Percentiles rank a stretch among this genome's conserved stretches.
Conservation (phyloP, 768 basidiomycete genomes). For the Boletus rubropictus region DNA sequence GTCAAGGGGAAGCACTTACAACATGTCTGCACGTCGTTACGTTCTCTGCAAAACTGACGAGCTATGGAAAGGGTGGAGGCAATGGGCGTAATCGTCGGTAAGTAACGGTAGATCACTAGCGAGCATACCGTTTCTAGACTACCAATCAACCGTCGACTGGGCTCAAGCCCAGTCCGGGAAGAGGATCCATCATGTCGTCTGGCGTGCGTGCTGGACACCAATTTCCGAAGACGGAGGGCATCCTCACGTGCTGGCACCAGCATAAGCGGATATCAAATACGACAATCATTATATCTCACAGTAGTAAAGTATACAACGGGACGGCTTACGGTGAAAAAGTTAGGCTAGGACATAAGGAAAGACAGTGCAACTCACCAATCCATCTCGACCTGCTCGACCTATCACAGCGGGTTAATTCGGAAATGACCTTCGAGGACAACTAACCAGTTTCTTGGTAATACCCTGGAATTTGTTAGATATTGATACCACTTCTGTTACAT, state of each 20-base stretch:
- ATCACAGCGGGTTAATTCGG: constrained; percentile 4
- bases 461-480: constrained; percentile 36
- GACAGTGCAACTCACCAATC: constrained; percentile 41
- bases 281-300: constrained; percentile 39
- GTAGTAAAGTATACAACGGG: constrained; percentile 80
- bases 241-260: constrained; percentile 65
- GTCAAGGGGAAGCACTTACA: constrained; percentile 35
- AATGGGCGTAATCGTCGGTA: constrained; percentile 5
- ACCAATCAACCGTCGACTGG: constrained; percentile 60
- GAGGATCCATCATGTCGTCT: constrained; percentile 40
- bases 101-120: constrained; percentile 6
- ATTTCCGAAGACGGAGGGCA: constrained; percentile 46
- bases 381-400: constrained; percentile 81
- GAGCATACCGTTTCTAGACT: constrained; percentile 56
- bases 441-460: constrained; percentile 85
- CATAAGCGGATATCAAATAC: not conserved
- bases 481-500: not conserved
- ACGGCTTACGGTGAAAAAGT: constrained; percentile 40
- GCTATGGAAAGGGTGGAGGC: constrained; percentile 24
- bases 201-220: constrained; percentile 44
- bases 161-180: constrained; percentile 46
- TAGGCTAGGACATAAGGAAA: not conserved
- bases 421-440: constrained; percentile 6
- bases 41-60: constrained; percentile 55
- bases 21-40: constrained; percentile 61